Evolutionary conservation across 164 flowering plant species (phyloP), one percentile per base, ranked within the genome.

Genomic region (Vitis riparia): DNA sequence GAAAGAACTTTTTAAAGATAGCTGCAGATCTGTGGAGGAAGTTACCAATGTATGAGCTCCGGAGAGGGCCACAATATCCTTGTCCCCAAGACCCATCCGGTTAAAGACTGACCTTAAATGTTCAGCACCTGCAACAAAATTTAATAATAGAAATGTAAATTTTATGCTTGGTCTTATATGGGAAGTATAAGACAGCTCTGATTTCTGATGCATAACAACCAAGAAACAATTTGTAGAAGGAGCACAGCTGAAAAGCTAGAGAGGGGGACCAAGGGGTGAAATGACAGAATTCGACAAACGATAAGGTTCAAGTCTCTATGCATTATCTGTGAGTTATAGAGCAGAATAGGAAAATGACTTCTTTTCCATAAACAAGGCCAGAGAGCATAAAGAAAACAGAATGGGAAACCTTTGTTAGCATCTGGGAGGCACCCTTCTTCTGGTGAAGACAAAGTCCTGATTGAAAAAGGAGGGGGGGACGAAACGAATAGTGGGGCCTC

Each of bases 31-130:
- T 59, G 4, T 12, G 15, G 7, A 63, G 48, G 6, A 62, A 55
- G 12, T 17, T 77, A 83, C 84, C 81, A 83, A 62, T n/a, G 85
- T 32, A 32, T 82, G 83, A 53, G 71, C 85, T 9, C 83, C 85
- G 59, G 85, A 80, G 11, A 82, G 72, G 51, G 78, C 83, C 55
- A 82, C 85, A 62, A 82, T 80, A 75, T 82, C 85, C 64, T 71
- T 79, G 71, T 80, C 83, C 12, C 73, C 70, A 53, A 82, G 77
- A 51, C 83, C 85, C 85, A 82, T 82, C 14, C 83, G 79, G 51
- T 77, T 74, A 65, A 80, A 82, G 23, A 80, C 58, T 10, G 69
- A 75, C 71, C 73, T 77, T 13, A 82, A 60, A 82, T 82, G 83
- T 10, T 67, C 15, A 9, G 71, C 78, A 49, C 82, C 85, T 82